phyloP scores from a whole-genome alignment of 345 rosid genomes.

The Melastoma malabathricum region DNA sequence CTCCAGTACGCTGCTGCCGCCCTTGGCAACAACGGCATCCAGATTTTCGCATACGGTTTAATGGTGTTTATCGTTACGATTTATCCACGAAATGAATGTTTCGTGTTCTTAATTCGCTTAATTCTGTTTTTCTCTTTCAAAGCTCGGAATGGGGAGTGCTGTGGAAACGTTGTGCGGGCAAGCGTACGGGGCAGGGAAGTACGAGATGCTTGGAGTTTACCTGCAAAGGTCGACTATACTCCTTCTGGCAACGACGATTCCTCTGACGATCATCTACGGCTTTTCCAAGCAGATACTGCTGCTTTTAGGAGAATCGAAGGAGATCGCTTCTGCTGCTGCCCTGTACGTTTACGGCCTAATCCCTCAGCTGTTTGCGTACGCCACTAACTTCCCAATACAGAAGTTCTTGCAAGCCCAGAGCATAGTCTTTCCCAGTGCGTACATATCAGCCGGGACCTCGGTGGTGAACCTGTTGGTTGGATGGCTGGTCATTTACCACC shows the following conservation, averaged over 20 bases:
- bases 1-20: conserved; percentile 51
- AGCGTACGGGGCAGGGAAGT: conserved; percentile 59
- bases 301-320: conserved; percentile 39
- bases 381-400: background rate
- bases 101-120: background rate
- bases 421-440: conserved; percentile 53
- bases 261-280: conserved; percentile 32
- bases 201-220: conserved; percentile 55
- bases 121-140: background rate
- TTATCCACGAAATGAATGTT: background rate
- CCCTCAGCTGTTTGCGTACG: conserved; percentile 33
- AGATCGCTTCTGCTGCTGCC: conserved; percentile 44
- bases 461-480: conserved; percentile 33
- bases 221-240: conserved; percentile 57
- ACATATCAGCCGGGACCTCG: conserved; percentile 43
- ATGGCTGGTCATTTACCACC: conserved; percentile 32
- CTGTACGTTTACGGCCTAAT: conserved; percentile 51
- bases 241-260: conserved; percentile 33
- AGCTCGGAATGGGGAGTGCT: conserved; percentile 84
- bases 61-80: conserved; percentile 24
- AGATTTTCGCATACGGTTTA: conserved; percentile 33
- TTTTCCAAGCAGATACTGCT: conserved; percentile 37
- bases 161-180: conserved; percentile 77
- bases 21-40: conserved; percentile 49
- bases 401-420: conserved; percentile 49